phyloP scores from a whole-genome alignment of 2,329 filamentous ascomycete species.

The Tolypocladium tundrense region DNA sequence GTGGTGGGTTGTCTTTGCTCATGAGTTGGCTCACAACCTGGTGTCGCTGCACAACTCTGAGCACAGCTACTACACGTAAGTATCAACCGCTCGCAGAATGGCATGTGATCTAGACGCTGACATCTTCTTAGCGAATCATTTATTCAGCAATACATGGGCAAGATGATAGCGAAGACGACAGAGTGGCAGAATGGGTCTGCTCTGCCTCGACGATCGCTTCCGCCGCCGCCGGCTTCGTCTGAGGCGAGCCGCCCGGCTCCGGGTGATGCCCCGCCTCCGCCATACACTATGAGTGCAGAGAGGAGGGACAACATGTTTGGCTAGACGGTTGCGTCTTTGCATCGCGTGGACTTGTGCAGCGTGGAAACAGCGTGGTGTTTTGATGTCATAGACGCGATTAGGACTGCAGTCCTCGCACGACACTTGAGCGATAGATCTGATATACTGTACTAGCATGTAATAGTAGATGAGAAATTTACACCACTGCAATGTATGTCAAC shows the following conservation, averaged over 20 bases:
- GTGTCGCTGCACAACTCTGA: constrained; percentile 66
- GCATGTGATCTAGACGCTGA: neutral
- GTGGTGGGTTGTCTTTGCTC: constrained; percentile 94
- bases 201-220: constrained; percentile 1
- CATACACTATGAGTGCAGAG: constrained; percentile 7
- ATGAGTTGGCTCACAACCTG: constrained; percentile 92
- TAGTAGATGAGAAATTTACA: neutral
- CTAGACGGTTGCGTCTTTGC: neutral
- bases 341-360: constrained; percentile 1
- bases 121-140: constrained; percentile 52
- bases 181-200: constrained; percentile 16
- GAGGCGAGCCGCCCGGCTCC: constrained; percentile 2
- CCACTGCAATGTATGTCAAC: neutral
- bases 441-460: neutral
- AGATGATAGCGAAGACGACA: constrained; percentile 49
- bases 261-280: constrained; percentile 11
- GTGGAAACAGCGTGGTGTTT: constrained; percentile 1
- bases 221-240: constrained; percentile 1
- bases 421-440: neutral
- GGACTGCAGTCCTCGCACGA: neutral
- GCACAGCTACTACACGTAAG: constrained; percentile 73
- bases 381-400: neutral
- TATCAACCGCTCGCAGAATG: constrained; percentile 4
- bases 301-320: constrained; percentile 7
- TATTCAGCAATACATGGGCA: constrained; percentile 65